Evolutionary conservation across 2,329 filamentous ascomycete species (phyloP), one percentile per base, ranked within the genome.

Genomic region (Cladosporium sp.): DNA sequence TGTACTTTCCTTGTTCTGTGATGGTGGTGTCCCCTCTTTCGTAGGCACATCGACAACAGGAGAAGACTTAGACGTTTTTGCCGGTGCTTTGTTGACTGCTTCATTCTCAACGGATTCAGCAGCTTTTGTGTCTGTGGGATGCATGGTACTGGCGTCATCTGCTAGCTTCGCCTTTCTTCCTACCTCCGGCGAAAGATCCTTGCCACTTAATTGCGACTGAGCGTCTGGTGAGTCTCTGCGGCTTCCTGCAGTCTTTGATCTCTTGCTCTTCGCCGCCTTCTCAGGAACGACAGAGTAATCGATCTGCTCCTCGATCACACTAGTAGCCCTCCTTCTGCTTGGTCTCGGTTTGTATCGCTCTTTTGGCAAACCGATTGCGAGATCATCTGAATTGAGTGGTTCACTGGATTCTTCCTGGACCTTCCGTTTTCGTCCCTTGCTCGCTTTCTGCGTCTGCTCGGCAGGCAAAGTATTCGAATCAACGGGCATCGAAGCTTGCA

Each of bases 301-400:
- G 57, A 66, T 63, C 3, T 64, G 50, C 38, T 68, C 63, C 19
- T 71, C 65, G 1, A 65, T n/a, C 25, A 67, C 37, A 8, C 59
- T 52, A 12, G 65, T 71, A n/a, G 67, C 63, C 58, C 70, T 42
- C 60, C 70, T 50, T 59, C 71, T 68, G 59, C 73, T 75, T 30
- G 72, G 74, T 51, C 75, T 64, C 3, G 75, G 74, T 55, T 71
- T 62, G 60, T 77, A 77, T 12, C 66, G 60, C 63, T 77, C 75
- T 59, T 68, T 73, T 12, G 72, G 74, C 17, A 75, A 61, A 2
- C 71, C 75, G 19, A 74, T 63, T 5, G 65, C 67, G 7, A 63
- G 55, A 50, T 71, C 69, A 22, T 73, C 70, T 2, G 67, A 69
- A 40, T 69, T 65, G 30, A 69, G 60, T 39, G 59, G 56, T 20